Base-by-base conservation (phyloP, 140 eudicot species). In the Cichorium intybus region DNA sequence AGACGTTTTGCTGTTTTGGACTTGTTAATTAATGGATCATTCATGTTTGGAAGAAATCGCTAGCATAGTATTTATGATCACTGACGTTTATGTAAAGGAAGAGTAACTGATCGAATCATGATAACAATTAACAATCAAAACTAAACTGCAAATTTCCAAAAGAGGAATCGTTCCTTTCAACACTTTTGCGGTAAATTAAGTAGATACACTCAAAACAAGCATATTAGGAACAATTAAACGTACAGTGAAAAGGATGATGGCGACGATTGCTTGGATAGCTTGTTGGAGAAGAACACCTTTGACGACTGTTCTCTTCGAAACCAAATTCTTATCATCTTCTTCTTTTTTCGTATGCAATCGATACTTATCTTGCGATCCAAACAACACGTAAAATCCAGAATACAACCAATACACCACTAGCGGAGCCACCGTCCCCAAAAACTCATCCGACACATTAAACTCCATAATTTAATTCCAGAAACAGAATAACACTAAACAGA, bases 231-330 rank as follows among this genome's bases (percentile, higher is more conserved):
- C 10, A 46, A 55, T 4, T 4, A 56, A 24, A 77, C 81, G 37
- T 77, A 77, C 81, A 6, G 81, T 70, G 73, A 77, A 77, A 24
- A 77, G 81, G 58, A 77, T 77, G 29, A 77, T 77, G 6, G 81
- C 81, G 21, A 77, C 81, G 33, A 77, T 22, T 48, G 81, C 73
- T 43, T 77, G 81, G 48, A 79, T 39, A 37, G 75, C 67, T 45
- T 79, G 84, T 51, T 74, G 79, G 7, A 79, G 84, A 69, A 79
- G 76, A 68, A 79, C 80, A 50, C 81, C 81, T 70, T 77, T 77
- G 1, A 77, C 74, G 29, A 77, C 81, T 20, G 77, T 41, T 7
- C 6, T 34, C 51, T 77, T 77, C 7, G 77, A 71, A 48, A 77
- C 82, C 56, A 77, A 28, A 31, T 77, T 77, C 64, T 77, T 77